Percentiles rank a stretch among this genome's conserved stretches.
Evolutionary conservation across 352 stramenopile genomes (phyloP).

Genomic region (Phytophthora podocarpi): DNA sequence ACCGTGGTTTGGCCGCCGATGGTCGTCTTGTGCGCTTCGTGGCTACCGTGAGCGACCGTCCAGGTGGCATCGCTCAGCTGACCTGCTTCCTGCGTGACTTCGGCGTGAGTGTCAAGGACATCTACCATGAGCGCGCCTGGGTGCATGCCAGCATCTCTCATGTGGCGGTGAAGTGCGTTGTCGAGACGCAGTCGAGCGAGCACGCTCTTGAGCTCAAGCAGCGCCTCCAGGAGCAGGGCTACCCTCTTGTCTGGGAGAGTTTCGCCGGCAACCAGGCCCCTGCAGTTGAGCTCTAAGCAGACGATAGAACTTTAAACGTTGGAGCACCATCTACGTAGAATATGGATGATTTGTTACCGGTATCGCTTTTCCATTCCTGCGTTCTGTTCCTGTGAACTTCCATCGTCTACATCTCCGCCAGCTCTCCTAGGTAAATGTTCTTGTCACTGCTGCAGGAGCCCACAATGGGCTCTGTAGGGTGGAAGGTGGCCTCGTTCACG

Average conservation of each 20-base stretch:
- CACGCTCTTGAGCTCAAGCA: slow-evolving; percentile 91
- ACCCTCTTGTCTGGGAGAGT: slow-evolving; percentile 88
- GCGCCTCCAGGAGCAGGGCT: slow-evolving; percentile 83
- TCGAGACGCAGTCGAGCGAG: slow-evolving; percentile 95
- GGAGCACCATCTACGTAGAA: slow-evolving; percentile 32
- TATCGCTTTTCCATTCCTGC: slow-evolving; percentile 16
- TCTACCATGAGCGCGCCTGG: slow-evolving; percentile 97
- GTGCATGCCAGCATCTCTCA: slow-evolving; percentile 95
- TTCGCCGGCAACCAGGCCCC: slow-evolving; percentile 26
- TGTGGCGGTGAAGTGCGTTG: slow-evolving; percentile 96
- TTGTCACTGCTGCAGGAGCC: slow-evolving; percentile 89
- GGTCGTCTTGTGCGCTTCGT: slow-evolving; percentile 96
- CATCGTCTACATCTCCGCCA: slow-evolving; percentile 51
- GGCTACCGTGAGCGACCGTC: slow-evolving; percentile 96
- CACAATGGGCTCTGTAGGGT: slow-evolving; percentile 85
- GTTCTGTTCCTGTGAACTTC: background rate
- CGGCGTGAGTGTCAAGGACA: slow-evolving; percentile 95
- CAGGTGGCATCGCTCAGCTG: slow-evolving; percentile 93
- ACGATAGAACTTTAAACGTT: slow-evolving; percentile 23
- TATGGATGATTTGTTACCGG: slow-evolving; percentile 36
- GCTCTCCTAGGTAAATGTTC: slow-evolving; percentile 84
- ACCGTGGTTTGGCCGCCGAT: slow-evolving; percentile 97
- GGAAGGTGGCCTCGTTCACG: slow-evolving; percentile 94
- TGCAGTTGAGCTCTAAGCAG: slow-evolving; percentile 35
- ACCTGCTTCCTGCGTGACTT: slow-evolving; percentile 90